Evolutionary conservation across 2,329 filamentous ascomycete species (phyloP).

Genomic region (Monosporascus sp.): DNA sequence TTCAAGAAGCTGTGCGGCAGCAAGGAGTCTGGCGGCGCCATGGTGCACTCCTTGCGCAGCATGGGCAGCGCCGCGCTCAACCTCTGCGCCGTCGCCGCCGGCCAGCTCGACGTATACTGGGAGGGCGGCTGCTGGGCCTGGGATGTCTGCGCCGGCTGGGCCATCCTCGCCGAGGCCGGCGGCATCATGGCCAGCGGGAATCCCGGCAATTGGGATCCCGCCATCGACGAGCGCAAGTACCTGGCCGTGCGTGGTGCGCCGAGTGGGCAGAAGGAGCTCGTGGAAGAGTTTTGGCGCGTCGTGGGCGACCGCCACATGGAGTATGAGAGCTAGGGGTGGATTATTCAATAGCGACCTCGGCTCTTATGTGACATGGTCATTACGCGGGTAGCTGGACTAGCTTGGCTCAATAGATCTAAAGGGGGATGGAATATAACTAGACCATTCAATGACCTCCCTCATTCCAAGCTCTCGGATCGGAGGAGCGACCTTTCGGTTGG

Average conservation of each 20-base stretch:
- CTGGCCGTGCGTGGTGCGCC: conserved; percentile 58
- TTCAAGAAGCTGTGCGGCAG: conserved; percentile 57
- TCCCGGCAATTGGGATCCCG: conserved; percentile 63
- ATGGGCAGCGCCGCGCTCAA: conserved; percentile 72
- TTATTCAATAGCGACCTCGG: background rate
- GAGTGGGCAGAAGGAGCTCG: conserved; percentile 54
- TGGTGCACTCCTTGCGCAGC: conserved; percentile 70
- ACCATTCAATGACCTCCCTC: conserved; percentile 1
- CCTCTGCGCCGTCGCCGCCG: conserved; percentile 65
- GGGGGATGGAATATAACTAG: too few relatives aligned
- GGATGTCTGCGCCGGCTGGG: conserved; percentile 81
- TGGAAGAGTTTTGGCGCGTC: conserved; percentile 60
- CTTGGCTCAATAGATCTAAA: conserved; percentile 5
- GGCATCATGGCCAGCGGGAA: conserved; percentile 69
- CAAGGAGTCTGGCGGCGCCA: conserved; percentile 60
- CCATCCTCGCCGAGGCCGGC: conserved; percentile 68
- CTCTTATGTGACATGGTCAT: background rate
- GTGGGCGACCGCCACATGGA: conserved; percentile 51
- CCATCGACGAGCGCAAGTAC: conserved; percentile 55
- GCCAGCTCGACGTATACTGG: conserved; percentile 71
- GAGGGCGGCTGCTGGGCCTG: conserved; percentile 81
- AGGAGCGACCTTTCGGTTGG: conserved; percentile 6
- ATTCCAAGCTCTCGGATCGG: conserved; percentile 8
- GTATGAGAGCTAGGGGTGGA: conserved; percentile 30
- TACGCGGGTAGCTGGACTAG: background rate